Base-by-base conservation (phyloP, 495 filamentous ascomycete species). In the Hypoxylon crocopeplum region DNA sequence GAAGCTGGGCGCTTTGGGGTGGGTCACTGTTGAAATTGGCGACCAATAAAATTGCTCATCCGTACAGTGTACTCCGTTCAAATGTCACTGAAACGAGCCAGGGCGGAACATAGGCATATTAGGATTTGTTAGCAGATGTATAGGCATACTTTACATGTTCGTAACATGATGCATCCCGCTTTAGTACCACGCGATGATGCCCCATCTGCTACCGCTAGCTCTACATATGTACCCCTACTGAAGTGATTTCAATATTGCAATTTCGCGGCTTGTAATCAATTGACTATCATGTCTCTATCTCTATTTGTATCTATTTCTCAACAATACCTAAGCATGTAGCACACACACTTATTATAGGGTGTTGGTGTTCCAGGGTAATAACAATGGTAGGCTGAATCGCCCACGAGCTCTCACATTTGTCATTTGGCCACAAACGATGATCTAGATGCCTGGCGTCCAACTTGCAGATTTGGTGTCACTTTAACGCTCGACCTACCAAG, bases 381-480 rank as follows among this genome's bases (percentile, higher is more conserved):
- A n/a, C n/a, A n/a, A n/a, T n/a, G n/a, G n/a, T n/a, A n/a, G n/a
- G n/a, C n/a, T n/a, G n/a, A n/a, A n/a, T n/a, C n/a, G n/a, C n/a
- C n/a, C n/a, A n/a, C n/a, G n/a, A n/a, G n/a, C n/a, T n/a, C n/a
- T n/a, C n/a, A n/a, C 30, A 56, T 56, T 50, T 54, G 48, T 48
- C 53, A 48, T 48, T n/a, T 21, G 42, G 52, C 21, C 25, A 32
- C 24, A 27, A 4, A 27, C 3, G 25, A 41, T 46, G n/a, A n/a
- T n/a, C n/a, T n/a, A n/a, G n/a, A 51, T 29, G n/a, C 21, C 24
- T 22, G 8, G 17, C 42, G 54, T 54, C 44, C 46, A 41, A 54
- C 37, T 36, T 64, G 53, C 48, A 58, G 53, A 22, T 46, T 42
- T 52, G 38, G 59, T 63, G 48, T 38, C 39, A 63, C 53, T 48